Base-by-base conservation (phyloP, 179 eudicot genomes). In the Silene vulgaris region DNA sequence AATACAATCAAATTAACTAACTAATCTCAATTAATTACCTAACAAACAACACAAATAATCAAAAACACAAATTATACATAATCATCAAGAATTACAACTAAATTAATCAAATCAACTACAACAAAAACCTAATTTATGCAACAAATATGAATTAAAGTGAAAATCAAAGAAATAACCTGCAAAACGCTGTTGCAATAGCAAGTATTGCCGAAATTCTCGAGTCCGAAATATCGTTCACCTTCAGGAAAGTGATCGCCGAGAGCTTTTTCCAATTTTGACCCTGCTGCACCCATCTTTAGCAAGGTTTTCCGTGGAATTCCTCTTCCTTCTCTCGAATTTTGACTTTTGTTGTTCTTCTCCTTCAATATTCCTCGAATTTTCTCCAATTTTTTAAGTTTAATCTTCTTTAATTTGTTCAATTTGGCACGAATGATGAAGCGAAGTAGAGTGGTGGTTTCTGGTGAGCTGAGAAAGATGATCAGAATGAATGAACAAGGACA, bases 171-270 rank as follows among this genome's bases (percentile, higher is more conserved):
- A 45, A 30, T 29, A 54, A 93, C 98, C 98, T 93, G 98, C 69
- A 93, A 85, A 74, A 93, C 98, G 73, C 95, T 89, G 83, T 93
- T 93, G 79, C 98, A 93, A 77, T 93, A 93, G 75, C 98, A 93
- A 78, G 98, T 93, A 30, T 93, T 93, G 79, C 98, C 97, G 75
- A 93, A 93, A 79, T 93, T 93, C 77, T 93, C 98, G 78, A 93
- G 87, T 9, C 98, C 98, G 30, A 91, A 93, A 70, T 91, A 93
- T 6, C 93, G 84, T 62, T 93, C 98, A 76, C 98, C 98, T 84
- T 93, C 98, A 7, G 98, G 98, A 74, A 93, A 93, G 37, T 93
- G 98, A 81, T 93, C 98, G 59, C 98, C 98, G 3, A 93, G 86
- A 74, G 95, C 97, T 78, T 93, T 93, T 85, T 93, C 98, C 37